These are phyloP conservation scores for Ascodesmis nigricans DNA, from an alignment of 495 filamentous ascomycete genomes.

Conservation along the genomic window DNA sequence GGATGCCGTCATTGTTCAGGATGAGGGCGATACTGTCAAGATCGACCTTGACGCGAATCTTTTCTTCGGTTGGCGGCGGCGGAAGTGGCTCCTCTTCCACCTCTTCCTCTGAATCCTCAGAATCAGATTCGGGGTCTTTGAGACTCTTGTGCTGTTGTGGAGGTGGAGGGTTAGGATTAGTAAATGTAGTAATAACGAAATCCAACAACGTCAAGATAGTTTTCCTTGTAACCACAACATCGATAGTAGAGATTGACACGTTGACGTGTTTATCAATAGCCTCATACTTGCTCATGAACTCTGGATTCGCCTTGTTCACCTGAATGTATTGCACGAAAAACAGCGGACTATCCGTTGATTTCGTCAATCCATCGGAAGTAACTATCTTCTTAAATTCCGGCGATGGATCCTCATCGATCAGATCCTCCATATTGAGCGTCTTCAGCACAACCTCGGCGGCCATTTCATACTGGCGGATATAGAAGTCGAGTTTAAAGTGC, in stretches of 20 bases:
- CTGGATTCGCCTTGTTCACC: constrained; percentile 77
- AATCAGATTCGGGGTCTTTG: constrained; percentile 23
- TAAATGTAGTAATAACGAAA: constrained; percentile 87
- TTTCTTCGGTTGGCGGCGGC: constrained; percentile 24
- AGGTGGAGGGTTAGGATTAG: constrained; percentile 37
- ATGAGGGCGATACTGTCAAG: constrained; percentile 83
- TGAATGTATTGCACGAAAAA: constrained; percentile 72
- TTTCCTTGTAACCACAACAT: constrained; percentile 77
- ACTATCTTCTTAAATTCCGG: constrained; percentile 93
- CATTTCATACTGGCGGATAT: constrained; percentile 75
- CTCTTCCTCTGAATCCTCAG: constrained; percentile 13
- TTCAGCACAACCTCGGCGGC: constrained; percentile 70
- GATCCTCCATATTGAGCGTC: constrained; percentile 78
- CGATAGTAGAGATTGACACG: constrained; percentile 82
- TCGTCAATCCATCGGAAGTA: constrained; percentile 46
- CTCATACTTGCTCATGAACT: constrained; percentile 76
- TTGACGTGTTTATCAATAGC: constrained; percentile 84
- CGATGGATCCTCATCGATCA: constrained; percentile 68
- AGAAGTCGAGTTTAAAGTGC: constrained; percentile 66
- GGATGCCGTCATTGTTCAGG: constrained; percentile 94
- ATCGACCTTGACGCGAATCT: constrained; percentile 70
- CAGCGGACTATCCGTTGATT: constrained; percentile 47
- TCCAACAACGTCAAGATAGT: constrained; percentile 88
- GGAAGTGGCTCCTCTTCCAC: constrained; percentile 23
- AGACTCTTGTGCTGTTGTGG: constrained; percentile 18